Conservation (phyloP, 176 grass and related monocot genomes). For the Oryza meridionalis region DNA sequence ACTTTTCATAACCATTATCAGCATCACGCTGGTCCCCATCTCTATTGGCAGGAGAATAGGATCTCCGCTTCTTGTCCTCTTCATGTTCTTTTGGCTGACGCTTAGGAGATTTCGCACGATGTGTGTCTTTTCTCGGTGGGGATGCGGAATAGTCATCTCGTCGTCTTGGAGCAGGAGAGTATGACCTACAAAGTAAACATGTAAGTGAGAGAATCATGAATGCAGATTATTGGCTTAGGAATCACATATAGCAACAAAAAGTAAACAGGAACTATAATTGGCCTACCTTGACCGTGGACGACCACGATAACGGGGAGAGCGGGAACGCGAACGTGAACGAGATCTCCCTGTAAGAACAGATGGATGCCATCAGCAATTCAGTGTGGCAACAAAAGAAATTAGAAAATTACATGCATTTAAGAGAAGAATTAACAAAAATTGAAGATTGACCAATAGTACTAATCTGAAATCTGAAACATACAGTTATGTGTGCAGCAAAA, state of each 20-base stretch:
- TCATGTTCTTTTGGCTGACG: constrained; percentile 53
- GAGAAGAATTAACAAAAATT: neutral
- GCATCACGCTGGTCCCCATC: constrained; percentile 54
- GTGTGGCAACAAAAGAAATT: neutral
- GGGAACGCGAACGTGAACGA: constrained; percentile 63
- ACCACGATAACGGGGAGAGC: constrained; percentile 63
- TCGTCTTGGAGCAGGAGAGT: constrained; percentile 75
- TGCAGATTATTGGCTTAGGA: constrained; percentile 13
- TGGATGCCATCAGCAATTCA: constrained; percentile 24
- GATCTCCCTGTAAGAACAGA: constrained; percentile 62
- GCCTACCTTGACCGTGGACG: constrained; percentile 74
- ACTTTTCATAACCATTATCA: constrained; percentile 56
- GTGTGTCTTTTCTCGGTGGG: constrained; percentile 55
- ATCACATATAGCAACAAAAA: neutral
- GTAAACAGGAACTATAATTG: neutral
- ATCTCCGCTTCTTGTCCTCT: constrained; percentile 44
- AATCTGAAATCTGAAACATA: neutral
- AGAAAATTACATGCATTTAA: neutral
- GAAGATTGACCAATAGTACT: neutral
- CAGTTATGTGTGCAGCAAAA: neutral
- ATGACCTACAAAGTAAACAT: constrained; percentile 52
- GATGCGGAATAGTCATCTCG: constrained; percentile 67
- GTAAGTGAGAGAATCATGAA: neutral
- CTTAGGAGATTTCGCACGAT: constrained; percentile 48
- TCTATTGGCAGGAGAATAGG: constrained; percentile 54